A percentile compares a stretch with the other conserved stretches of the same genome.
These are phyloP conservation scores for Pyrenopolyporus hunteri DNA, from an alignment of 495 filamentous ascomycete species.

Conservation along the genomic window DNA sequence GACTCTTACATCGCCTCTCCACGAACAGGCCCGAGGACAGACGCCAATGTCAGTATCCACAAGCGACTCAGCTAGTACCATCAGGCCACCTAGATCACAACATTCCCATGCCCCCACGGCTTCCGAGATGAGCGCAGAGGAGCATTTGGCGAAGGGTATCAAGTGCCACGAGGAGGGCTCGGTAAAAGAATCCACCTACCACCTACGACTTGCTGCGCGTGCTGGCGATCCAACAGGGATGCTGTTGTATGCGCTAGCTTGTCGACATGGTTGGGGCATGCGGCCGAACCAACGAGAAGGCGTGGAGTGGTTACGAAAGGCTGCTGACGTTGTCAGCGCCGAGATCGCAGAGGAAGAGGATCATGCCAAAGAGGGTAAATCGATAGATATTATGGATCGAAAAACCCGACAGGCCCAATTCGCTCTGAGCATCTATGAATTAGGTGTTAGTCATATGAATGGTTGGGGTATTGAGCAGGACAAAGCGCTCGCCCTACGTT, in stretches of 20 bases:
- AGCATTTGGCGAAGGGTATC: constrained; percentile 87
- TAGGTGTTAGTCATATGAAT: constrained; percentile 96
- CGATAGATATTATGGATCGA: constrained; percentile 66
- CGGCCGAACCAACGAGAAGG: constrained; percentile 86
- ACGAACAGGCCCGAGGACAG: constrained; percentile 44
- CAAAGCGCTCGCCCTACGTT: constrained; percentile 82
- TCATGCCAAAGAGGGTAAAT: constrained; percentile 64
- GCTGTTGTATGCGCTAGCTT: constrained; percentile 93
- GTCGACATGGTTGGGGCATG: constrained; percentile 99
- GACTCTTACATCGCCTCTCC: constrained; percentile 45
- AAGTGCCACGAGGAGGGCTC: constrained; percentile 84
- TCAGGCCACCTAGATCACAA: constrained; percentile 62
- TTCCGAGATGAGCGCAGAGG: constrained; percentile 72
- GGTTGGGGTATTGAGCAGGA: constrained; percentile 97
- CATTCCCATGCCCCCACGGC: constrained; percentile 54
- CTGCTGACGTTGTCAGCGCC: constrained; percentile 80
- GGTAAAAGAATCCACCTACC: constrained; percentile 91
- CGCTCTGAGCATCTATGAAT: constrained; percentile 91
- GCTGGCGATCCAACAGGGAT: constrained; percentile 88
- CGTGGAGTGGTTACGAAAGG: constrained; percentile 87
- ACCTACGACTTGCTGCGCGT: constrained; percentile 87
- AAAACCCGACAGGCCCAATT: constrained; percentile 89
- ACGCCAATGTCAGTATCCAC: constrained; percentile 61
- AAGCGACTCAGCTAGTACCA: constrained; percentile 70
- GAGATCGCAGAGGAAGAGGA: constrained; percentile 85